Percentiles rank a stretch among this genome's conserved stretches.
Evolutionary conservation across 805 yeast genomes (phyloP).

Genomic region (Priceomyces haplophilus): DNA sequence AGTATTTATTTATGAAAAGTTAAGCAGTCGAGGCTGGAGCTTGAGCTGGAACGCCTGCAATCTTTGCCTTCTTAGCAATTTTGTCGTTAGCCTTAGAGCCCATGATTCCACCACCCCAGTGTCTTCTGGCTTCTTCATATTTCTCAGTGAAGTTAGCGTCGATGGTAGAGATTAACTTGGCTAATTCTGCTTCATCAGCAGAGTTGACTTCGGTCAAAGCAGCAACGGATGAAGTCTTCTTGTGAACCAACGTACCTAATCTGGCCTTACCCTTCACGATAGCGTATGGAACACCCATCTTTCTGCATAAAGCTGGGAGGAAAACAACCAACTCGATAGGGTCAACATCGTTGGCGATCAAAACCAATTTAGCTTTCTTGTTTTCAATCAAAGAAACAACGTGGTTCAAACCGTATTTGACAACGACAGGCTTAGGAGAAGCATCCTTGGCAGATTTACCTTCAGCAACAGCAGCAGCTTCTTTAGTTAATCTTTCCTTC

Average conservation of each 20-base stretch:
- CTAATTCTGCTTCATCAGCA: constrained; percentile 93
- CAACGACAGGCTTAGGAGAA: constrained; percentile 93
- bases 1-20: background rate
- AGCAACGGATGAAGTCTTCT: constrained; percentile 96
- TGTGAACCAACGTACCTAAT: constrained; percentile 95
- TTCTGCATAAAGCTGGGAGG: constrained; percentile 98
- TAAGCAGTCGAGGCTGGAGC: background rate
- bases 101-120: constrained; percentile 99
- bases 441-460: constrained; percentile 97
- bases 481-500: constrained; percentile 98
- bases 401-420: constrained; percentile 99
- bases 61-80: constrained; percentile 71
- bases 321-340: constrained; percentile 97
- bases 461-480: constrained; percentile 98
- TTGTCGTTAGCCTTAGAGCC: constrained; percentile 92
- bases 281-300: constrained; percentile 99
- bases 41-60: constrained; percentile 29
- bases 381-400: constrained; percentile 95
- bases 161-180: constrained; percentile 88
- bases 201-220: constrained; percentile 93
- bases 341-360: constrained; percentile 98
- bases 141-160: constrained; percentile 90
- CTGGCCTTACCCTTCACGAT: constrained; percentile 98
- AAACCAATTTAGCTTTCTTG: constrained; percentile 97
- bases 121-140: constrained; percentile 94